Evolutionary conservation across 148 eudicot species (phyloP).

Genomic region (Fagopyrum tataricum): DNA sequence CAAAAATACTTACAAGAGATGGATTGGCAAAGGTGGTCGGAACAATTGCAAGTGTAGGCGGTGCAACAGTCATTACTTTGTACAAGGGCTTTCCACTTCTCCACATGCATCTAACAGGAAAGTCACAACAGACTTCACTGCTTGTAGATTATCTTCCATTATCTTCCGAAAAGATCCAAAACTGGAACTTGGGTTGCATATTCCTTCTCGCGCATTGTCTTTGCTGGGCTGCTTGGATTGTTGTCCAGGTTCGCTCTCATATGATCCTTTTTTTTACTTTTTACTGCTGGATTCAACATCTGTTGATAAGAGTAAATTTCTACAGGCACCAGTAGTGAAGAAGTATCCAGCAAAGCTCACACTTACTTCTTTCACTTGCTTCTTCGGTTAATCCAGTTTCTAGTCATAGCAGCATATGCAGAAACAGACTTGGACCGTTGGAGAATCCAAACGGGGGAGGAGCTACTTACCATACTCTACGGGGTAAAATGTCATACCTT

Average conservation of each 20-base stretch:
- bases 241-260: slow-evolving; percentile 35
- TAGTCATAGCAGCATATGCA: slow-evolving; percentile 50
- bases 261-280: no score
- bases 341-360: slow-evolving; percentile 79
- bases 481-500: slow-evolving; percentile 32
- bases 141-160: not conserved
- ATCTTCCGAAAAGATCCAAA: slow-evolving; percentile 24
- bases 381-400: slow-evolving; percentile 62
- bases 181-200: slow-evolving; percentile 68
- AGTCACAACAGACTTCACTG: slow-evolving; percentile 11
- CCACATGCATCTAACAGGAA: slow-evolving; percentile 10
- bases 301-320: not conserved
- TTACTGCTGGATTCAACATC: not conserved
- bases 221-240: slow-evolving; percentile 91
- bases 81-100: slow-evolving; percentile 65
- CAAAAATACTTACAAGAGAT: slow-evolving; percentile 42
- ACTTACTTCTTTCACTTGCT: slow-evolving; percentile 67
- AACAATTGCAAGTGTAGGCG: slow-evolving; percentile 72
- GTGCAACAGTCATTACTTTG: slow-evolving; percentile 66
- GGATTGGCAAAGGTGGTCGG: slow-evolving; percentile 73
- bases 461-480: slow-evolving; percentile 53
- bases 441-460: slow-evolving; percentile 57
- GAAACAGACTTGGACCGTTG: slow-evolving; percentile 55
- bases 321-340: slow-evolving; percentile 73
- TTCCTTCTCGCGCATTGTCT: slow-evolving; percentile 69